These are phyloP conservation scores for Scheffersomyces quercinus DNA, from an alignment of 1,139 yeast species.

Conservation along the genomic window DNA sequence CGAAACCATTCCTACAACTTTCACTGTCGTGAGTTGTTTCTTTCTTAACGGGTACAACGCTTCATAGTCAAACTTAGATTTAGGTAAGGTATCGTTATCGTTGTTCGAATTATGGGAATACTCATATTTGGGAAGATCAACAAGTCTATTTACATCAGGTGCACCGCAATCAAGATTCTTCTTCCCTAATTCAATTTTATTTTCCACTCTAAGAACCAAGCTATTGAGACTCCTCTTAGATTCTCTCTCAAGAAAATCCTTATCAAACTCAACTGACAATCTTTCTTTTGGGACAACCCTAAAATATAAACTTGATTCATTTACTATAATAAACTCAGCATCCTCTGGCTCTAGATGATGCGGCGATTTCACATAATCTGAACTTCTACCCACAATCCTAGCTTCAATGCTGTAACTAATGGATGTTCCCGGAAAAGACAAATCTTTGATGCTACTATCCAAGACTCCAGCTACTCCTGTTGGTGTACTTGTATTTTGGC, in stretches of 20 bases:
- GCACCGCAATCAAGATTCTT: conserved; percentile 4
- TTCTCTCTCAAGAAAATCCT: conserved; percentile 10
- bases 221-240: conserved; percentile 15
- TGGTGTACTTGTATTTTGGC: conserved; percentile 3
- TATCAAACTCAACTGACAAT: conserved; percentile 10
- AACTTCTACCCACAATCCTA: conserved; percentile 34
- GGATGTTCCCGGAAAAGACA: conserved; percentile 32
- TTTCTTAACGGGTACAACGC: conserved; percentile 19
- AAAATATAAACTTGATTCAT: conserved; percentile 22
- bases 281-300: conserved; percentile 22
- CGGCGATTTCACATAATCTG: conserved; percentile 23
- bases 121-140: no score
- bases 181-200: conserved; percentile 18
- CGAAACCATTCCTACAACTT: conserved; percentile 20
- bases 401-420: conserved; percentile 39
- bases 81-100: no score
- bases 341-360: conserved; percentile 5
- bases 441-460: conserved; percentile 25
- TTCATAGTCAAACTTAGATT: conserved; percentile 7
- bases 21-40: conserved; percentile 20
- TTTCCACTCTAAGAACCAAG: conserved; percentile 15
- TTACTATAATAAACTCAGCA: conserved; percentile 24
- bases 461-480: conserved; percentile 16
- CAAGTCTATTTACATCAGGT: conserved; percentile 5
- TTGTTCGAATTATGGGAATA: no score